These are phyloP conservation scores for Aureobasidium sp. DNA, from an alignment of 2,329 filamentous ascomycete species.

Conservation along the genomic window DNA sequence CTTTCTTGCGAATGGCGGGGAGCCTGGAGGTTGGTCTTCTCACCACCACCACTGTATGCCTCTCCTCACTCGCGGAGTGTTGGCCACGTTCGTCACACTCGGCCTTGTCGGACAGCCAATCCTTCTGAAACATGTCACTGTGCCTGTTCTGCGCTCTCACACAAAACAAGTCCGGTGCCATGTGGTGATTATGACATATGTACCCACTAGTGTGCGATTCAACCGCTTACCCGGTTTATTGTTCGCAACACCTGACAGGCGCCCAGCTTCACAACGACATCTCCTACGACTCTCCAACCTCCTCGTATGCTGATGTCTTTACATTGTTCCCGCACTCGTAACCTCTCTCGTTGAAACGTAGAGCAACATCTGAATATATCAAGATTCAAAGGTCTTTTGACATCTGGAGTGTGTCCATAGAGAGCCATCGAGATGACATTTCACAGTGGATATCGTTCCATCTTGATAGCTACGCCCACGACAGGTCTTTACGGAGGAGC, in stretches of 20 bases:
- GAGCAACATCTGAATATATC: too few species aligned
- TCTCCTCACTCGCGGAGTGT: neutral
- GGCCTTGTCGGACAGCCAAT: neutral
- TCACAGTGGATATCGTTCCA: neutral
- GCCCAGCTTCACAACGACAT: neutral
- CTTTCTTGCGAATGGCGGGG: neutral
- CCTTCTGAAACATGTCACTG: neutral
- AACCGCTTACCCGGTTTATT: constrained; percentile 5
- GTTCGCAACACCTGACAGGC: neutral
- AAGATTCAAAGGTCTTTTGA: too few species aligned
- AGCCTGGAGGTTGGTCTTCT: neutral
- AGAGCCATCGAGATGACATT: neutral
- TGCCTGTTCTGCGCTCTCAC: neutral
- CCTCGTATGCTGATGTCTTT: too few species aligned
- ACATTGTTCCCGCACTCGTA: too few species aligned
- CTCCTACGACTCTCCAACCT: neutral
- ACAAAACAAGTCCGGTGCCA: constrained; percentile 1
- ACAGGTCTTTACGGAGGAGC: too few species aligned
- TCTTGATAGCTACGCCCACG: neutral
- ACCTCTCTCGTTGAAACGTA: too few species aligned
- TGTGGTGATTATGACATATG: neutral
- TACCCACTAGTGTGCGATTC: neutral
- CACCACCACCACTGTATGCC: neutral
- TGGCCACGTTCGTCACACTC: neutral
- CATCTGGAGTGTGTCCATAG: neutral